Conservation (phyloP, 768 basidiomycete species). For the Dacryopinax spathularia region DNA sequence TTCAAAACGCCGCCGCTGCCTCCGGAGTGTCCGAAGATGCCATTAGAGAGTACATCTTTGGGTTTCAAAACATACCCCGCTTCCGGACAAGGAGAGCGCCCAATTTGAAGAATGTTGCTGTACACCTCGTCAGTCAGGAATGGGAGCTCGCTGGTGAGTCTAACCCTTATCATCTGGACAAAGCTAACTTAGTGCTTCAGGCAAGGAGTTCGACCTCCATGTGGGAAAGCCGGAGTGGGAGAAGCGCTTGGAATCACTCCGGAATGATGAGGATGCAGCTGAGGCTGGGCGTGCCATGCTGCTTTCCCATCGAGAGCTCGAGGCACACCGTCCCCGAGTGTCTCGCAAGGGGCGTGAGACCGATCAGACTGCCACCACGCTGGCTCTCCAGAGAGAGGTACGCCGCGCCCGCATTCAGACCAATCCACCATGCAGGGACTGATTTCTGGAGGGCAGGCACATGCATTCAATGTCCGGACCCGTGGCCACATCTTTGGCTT, state of each 20-base stretch:
- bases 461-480: background rate
- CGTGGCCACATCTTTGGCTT: background rate
- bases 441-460: background rate
- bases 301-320: background rate
- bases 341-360: background rate
- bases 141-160: background rate
- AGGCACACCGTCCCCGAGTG: background rate
- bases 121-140: background rate
- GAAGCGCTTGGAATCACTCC: background rate
- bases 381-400: background rate
- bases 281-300: background rate
- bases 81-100: background rate
- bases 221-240: background rate
- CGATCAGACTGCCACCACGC: background rate
- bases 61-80: background rate
- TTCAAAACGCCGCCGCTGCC: background rate
- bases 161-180: background rate
- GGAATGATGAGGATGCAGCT: background rate
- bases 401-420: background rate
- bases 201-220: background rate
- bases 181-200: background rate
- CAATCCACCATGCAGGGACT: background rate
- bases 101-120: background rate
- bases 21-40: background rate
- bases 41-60: background rate